Evolutionary conservation across 2,329 filamentous ascomycete species (phyloP).

Genomic region (Bimuria novae-zelandiae): DNA sequence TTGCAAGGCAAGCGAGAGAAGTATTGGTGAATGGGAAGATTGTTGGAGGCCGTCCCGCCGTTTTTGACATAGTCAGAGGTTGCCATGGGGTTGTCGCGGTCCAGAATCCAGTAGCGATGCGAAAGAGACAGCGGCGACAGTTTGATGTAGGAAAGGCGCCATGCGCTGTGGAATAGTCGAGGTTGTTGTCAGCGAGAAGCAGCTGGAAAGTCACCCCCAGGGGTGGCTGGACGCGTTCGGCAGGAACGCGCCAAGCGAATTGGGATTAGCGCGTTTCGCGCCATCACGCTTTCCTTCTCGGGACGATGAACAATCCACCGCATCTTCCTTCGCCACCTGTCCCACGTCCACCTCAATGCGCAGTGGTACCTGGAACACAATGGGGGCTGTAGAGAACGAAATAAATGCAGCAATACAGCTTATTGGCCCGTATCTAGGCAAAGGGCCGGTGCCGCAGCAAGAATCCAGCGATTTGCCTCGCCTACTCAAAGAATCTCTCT

Average conservation of each 20-base stretch:
- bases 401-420: constrained; percentile 42
- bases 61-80: constrained; percentile 35
- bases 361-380: constrained; percentile 16
- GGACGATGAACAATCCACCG: not conserved
- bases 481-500: constrained; percentile 35
- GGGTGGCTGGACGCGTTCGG: constrained; percentile 7
- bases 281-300: constrained; percentile 6
- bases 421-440: constrained; percentile 36
- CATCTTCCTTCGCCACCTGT: constrained; percentile 21
- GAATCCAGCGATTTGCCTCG: constrained; percentile 15
- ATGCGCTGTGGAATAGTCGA: constrained; percentile 21
- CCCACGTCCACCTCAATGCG: constrained; percentile 28
- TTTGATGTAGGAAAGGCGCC: constrained; percentile 11
- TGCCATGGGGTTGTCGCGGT: constrained; percentile 13
- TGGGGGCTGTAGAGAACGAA: constrained; percentile 38
- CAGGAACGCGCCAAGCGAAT: constrained; percentile 20
- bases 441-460: constrained; percentile 11
- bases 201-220: not conserved
- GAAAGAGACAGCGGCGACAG: constrained; percentile 6
- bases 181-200: constrained; percentile 18
- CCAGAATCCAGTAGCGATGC: constrained; percentile 20
- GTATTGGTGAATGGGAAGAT: constrained; percentile 25
- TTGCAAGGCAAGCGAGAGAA: constrained; percentile 42
- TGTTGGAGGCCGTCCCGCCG: constrained; percentile 29
- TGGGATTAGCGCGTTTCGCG: constrained; percentile 4